Base-by-base conservation (phyloP, 352 stramenopile genomes). In the Hyaloperonospora arabidopsidis region DNA sequence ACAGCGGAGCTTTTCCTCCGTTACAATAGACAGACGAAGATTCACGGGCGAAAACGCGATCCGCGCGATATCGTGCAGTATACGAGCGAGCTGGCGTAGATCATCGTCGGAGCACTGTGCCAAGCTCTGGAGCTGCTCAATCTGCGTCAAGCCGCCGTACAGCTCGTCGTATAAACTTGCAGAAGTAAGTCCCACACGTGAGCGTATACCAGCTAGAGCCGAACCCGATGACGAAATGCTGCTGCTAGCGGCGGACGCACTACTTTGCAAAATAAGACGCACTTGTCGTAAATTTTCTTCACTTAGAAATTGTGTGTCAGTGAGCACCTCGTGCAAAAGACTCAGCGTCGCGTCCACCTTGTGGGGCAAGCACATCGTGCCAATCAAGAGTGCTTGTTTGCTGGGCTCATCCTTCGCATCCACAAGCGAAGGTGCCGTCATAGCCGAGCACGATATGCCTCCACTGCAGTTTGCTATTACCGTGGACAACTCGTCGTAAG, bases 381-480 rank as follows among this genome's bases (percentile, higher is more conserved):
- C 66, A 7, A 90, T 46, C 28, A 93, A 49, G 19, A 93, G 29
- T 21, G 74, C 74, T 67, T 90, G 76, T 32, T 68, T 65, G 52
- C 73, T 86, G 13, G 49, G 61, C 5, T 56, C 57, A 15, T 52
- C 35, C 3, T 54, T 45, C 0, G 69, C 79, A 59, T 89, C 63
- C 21, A 59, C 63, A 8, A 89, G 70, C 35, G 75, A 85, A 36
- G 79, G 73, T 13, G 84, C 61, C 5, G 74, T 64, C 35, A 86
- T 67, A 10, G 67, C 68, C 19, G 65, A 80, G 54, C 67, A 83
- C 35, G 79, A 87, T 22, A 93, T 73, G 15, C 82, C 82, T 25
- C 82, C 82, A 25, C 82, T 87, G 68, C 74, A 79, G 62, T 88
- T 89, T 54, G 86, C 76, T 46, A 90, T 73, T 8, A 77, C 67